Evolutionary conservation across 331 rosid species (phyloP), one percentile per base, ranked within the genome.

Genomic region (Quercus lobata): DNA sequence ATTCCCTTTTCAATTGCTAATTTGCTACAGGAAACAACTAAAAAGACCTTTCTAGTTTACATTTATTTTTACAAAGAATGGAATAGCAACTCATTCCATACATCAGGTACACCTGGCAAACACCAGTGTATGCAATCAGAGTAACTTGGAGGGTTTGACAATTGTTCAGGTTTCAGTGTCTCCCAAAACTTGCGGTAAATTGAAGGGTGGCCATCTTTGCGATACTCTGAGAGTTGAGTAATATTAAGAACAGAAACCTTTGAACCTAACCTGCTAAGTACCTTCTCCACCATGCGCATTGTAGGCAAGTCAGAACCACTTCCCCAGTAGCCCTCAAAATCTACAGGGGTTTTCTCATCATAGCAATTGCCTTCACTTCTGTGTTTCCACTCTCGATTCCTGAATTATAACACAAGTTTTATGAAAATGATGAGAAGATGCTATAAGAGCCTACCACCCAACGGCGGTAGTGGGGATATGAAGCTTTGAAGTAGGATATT

Each of bases 81-180:
- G 90, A 93, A 90, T 6, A 96, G 81, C 57, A 96, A 82, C 87
- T 96, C 98, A 63, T 96, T 96, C 99, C 99, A 96, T 1, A 88
- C 92, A 83, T 96, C 99, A 61, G 98, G 97, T 16, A 96, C 91
- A 34, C 98, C 99, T 2, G 98, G 99, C 82, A 93, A 84, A 82
- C 99, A 96, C 99, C 99, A 96, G 73, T 96, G 99, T 30, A 93
- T 93, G 89, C 99, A 96, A 82, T 96, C 99, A 17, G 98, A 96
- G 86, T 91, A 96, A 72, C 92, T 87, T 0, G 93, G n/a, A 60
- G 99, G 99, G 69, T 96, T 90, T 1, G 92, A 86, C 85, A 93
- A 61, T 30, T 90, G 97, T 56, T 91, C 92, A 0, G 97, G 94
- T 3, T 81, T 87, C 79, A 91, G 79, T 1, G 92, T 72, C 88